Conservation (phyloP, 192 early-diverging fungal genomes). For the Rhizoclosmatium globosum region DNA sequence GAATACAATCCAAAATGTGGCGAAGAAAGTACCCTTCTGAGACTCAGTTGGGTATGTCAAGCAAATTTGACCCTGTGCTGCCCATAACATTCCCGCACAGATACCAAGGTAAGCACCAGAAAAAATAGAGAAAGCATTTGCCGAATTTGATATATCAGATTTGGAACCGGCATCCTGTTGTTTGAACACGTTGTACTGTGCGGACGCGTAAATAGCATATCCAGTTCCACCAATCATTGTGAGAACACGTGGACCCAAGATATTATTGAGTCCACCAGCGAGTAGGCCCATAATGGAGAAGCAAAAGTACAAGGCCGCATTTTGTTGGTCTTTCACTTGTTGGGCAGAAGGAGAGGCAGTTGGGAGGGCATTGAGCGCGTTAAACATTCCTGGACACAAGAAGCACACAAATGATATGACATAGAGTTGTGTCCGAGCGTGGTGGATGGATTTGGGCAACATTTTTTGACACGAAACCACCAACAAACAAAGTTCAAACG, state of each 20-base stretch:
- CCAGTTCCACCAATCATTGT: conserved; percentile 71
- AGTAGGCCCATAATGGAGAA: conserved; percentile 43
- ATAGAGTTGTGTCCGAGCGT: conserved; percentile 69
- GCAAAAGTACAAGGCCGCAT: conserved; percentile 78
- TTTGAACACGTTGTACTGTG: conserved; percentile 74
- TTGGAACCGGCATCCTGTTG: conserved; percentile 53
- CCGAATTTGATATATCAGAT: conserved; percentile 24
- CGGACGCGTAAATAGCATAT: conserved; percentile 80
- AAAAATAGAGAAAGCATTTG: background rate
- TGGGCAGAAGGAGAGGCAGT: conserved; percentile 54
- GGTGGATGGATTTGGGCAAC: conserved; percentile 21
- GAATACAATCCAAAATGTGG: background rate
- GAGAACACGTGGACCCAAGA: conserved; percentile 51
- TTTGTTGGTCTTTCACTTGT: conserved; percentile 61
- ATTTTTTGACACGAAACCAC: too few species aligned
- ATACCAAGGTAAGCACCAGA: conserved; percentile 52
- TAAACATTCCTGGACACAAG: too few species aligned
- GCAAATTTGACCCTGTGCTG: conserved; percentile 75
- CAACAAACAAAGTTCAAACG: too few species aligned
- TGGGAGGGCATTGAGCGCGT: conserved; percentile 66
- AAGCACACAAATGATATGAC: conserved; percentile 66
- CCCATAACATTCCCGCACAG: conserved; percentile 78
- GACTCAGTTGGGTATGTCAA: conserved; percentile 40
- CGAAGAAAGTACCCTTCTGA: too few species aligned
- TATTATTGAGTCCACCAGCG: too few species aligned